phyloP scores from a whole-genome alignment of 2,329 filamentous ascomycete genomes.

The Colletotrichum truncatum region DNA sequence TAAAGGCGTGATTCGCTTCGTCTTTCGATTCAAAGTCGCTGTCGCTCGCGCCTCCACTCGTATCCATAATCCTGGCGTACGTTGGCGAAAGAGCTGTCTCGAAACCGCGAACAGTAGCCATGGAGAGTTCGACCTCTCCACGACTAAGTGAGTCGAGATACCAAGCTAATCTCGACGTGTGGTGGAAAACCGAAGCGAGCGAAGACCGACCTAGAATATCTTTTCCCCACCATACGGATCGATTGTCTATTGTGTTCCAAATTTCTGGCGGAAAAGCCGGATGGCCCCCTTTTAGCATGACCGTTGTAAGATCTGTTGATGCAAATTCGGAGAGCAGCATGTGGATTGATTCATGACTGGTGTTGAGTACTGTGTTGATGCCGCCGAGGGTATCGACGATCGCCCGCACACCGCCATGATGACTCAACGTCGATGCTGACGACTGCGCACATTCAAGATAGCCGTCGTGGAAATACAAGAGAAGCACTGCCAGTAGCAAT shows the following conservation, averaged over 20 bases:
- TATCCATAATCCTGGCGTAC: conserved; percentile 36
- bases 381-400: conserved; percentile 44
- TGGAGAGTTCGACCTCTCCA: conserved; percentile 35
- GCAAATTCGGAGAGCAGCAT: conserved; percentile 54
- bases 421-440: conserved; percentile 38
- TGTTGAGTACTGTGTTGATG: conserved; percentile 35
- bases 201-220: conserved; percentile 45
- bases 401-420: conserved; percentile 45
- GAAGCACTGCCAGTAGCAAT: conserved; percentile 49
- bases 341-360: conserved; percentile 41
- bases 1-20: conserved; percentile 43
- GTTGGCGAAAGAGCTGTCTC: conserved; percentile 37
- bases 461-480: conserved; percentile 52
- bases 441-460: conserved; percentile 42
- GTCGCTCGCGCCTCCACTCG: conserved; percentile 8
- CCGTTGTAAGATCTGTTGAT: conserved; percentile 51
- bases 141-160: conserved; percentile 35
- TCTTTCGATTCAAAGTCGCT: conserved; percentile 27
- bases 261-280: conserved; percentile 47
- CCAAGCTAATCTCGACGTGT: conserved; percentile 40
- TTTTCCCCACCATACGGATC: conserved; percentile 52
- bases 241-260: conserved; percentile 49
- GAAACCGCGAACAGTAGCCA: conserved; percentile 38
- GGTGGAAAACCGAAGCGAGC: conserved; percentile 43
- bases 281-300: conserved; percentile 47